These are phyloP conservation scores for Pseudogymnoascus sp. DNA, from an alignment of 2,329 filamentous ascomycete genomes.

Conservation along the genomic window DNA sequence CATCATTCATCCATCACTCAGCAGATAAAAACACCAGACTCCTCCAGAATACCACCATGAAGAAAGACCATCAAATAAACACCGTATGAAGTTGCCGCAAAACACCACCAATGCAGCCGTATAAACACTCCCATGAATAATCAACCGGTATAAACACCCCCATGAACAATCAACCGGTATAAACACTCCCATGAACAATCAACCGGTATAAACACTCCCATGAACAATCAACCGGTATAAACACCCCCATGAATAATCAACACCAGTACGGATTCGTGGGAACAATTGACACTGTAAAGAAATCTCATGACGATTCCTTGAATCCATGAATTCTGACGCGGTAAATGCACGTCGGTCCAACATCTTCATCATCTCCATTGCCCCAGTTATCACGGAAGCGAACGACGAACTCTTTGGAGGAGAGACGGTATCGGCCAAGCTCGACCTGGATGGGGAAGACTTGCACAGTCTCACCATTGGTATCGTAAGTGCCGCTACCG, in stretches of 20 bases:
- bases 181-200: neutral
- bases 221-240: neutral
- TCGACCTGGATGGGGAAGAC: conserved; percentile 45
- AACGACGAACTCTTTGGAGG: conserved; percentile 45
- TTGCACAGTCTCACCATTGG: conserved; percentile 35
- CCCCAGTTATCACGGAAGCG: conserved; percentile 52
- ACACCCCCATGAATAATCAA: neutral
- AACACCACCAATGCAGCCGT: neutral
- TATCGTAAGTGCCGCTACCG: conserved; percentile 44
- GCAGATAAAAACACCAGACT: conserved; percentile 4
- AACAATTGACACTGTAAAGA: neutral
- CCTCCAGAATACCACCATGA: neutral
- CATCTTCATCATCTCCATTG: conserved; percentile 22
- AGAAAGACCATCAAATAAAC: neutral
- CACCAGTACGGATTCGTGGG: neutral
- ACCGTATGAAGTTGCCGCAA: neutral
- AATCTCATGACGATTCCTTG: neutral
- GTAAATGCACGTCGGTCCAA: conserved; percentile 57
- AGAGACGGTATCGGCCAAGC: conserved; percentile 37
- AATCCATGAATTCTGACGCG: conserved; percentile 50
- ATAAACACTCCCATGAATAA: neutral
- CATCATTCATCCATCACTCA: neutral
- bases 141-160: neutral
- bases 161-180: neutral
- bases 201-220: neutral